A percentile compares a stretch with the other conserved stretches of the same genome.
These are phyloP conservation scores for Linum usitatissimum DNA, from an alignment of 345 rosid genomes.

Conservation along the genomic window DNA sequence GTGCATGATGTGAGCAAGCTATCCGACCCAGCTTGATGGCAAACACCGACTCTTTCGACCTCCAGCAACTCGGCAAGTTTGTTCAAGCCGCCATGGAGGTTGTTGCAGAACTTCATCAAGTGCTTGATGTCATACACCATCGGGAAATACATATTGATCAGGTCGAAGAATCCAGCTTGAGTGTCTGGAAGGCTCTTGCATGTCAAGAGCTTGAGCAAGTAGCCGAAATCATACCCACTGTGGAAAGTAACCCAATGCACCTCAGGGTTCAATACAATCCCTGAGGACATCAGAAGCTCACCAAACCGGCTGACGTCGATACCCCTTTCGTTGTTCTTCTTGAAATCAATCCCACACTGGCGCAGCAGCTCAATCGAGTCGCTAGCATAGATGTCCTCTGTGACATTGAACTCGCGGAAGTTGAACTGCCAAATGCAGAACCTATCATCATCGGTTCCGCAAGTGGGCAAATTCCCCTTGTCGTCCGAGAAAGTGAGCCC, in stretches of 20 bases:
- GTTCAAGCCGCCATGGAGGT: slow-evolving; percentile 79
- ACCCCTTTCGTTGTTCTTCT: slow-evolving; percentile 63
- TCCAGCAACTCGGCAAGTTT: slow-evolving; percentile 84
- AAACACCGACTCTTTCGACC: slow-evolving; percentile 68
- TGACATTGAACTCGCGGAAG: slow-evolving; percentile 68
- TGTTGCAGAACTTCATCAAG: slow-evolving; percentile 82
- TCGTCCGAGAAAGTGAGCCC: slow-evolving; percentile 75
- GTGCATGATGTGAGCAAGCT: slow-evolving; percentile 83
- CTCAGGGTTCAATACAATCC: slow-evolving; percentile 59
- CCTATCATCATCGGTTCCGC: slow-evolving; percentile 45
- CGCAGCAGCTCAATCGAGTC: slow-evolving; percentile 73
- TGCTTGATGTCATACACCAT: slow-evolving; percentile 76
- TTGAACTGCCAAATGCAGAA: slow-evolving; percentile 83
- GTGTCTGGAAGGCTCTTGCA: slow-evolving; percentile 48
- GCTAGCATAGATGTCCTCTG: slow-evolving; percentile 61
- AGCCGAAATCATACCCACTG: slow-evolving; percentile 82
- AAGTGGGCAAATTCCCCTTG: slow-evolving; percentile 66
- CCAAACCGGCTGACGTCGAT: slow-evolving; percentile 71
- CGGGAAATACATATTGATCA: slow-evolving; percentile 54
- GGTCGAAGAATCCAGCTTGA: slow-evolving; percentile 55
- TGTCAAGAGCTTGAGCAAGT: slow-evolving; percentile 66
- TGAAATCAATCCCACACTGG: slow-evolving; percentile 75
- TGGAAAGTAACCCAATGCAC: slow-evolving; percentile 80
- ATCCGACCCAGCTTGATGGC: slow-evolving; percentile 91
- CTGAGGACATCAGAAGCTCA: slow-evolving; percentile 81